phyloP scores from a whole-genome alignment of 2,329 filamentous ascomycete genomes.

The Exophiala spinifera region DNA sequence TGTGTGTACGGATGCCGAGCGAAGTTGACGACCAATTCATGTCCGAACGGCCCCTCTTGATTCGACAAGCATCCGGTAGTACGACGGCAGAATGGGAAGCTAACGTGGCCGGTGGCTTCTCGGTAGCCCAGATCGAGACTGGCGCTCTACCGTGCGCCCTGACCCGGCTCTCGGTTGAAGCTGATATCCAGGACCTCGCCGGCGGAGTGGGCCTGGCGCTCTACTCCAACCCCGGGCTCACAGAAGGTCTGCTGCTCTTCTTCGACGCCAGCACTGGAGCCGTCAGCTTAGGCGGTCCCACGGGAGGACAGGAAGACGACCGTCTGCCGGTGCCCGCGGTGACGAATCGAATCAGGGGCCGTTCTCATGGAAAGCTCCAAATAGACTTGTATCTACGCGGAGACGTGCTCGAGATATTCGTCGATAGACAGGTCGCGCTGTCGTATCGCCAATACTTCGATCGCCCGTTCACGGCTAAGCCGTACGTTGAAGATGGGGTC shows the following conservation, averaged over 20 bases:
- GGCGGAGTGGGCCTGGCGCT: conserved; percentile 2
- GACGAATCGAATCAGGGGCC: background rate
- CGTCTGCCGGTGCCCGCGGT: background rate
- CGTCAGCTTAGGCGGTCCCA: background rate
- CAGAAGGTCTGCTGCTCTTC: conserved; percentile 3
- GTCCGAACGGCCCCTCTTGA: background rate
- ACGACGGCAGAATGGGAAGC: conserved; percentile 4
- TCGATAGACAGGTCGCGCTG: conserved; percentile 2
- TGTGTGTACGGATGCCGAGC: background rate
- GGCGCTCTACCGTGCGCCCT: background rate
- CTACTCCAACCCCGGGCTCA: background rate
- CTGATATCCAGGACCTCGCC: background rate
- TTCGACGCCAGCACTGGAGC: conserved; percentile 3
- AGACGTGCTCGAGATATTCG: conserved; percentile 1
- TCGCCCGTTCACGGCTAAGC: background rate
- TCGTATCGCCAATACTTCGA: conserved; percentile 5
- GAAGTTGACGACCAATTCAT: background rate
- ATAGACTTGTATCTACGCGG: conserved; percentile 1
- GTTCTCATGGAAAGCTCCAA: background rate
- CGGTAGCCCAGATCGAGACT: conserved; percentile 1
- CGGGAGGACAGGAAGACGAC: background rate
- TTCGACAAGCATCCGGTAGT: conserved; percentile 2
- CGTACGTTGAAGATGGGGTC: conserved; percentile 3
- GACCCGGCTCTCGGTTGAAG: conserved; percentile 4
- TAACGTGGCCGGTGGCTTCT: background rate